These are phyloP conservation scores for Thalassiosira profunda DNA, from an alignment of 108 stramenopile species.

Conservation along the genomic window DNA sequence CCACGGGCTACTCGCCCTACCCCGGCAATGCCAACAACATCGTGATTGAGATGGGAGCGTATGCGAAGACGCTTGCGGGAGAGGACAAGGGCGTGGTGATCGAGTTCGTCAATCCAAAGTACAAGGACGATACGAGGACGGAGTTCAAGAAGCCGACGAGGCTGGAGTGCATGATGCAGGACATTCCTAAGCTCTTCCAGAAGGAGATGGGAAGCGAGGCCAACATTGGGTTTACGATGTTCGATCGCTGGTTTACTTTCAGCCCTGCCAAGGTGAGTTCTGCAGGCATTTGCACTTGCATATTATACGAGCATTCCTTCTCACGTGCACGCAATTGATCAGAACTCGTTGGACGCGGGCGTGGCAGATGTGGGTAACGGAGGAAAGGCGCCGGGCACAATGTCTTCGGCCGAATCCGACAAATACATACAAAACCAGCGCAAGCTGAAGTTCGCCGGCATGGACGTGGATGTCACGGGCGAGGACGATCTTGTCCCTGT, in stretches of 20 bases:
- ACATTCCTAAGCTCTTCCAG: conserved; percentile 96
- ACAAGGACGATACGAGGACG: conserved; percentile 92
- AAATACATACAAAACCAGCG: conserved; percentile 90
- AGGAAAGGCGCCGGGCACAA: conserved; percentile 83
- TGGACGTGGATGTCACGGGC: conserved; percentile 66
- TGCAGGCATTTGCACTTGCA: background rate
- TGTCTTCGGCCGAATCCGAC: conserved; percentile 90
- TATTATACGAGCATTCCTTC: background rate
- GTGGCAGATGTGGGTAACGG: conserved; percentile 82
- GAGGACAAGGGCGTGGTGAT: conserved; percentile 87
- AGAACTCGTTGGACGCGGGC: conserved; percentile 92
- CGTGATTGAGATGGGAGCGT: conserved; percentile 88
- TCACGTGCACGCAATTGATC: background rate
- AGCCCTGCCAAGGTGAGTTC: conserved; percentile 90
- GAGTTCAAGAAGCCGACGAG: conserved; percentile 99
- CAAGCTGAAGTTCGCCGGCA: conserved; percentile 81
- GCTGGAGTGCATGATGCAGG: conserved; percentile 96
- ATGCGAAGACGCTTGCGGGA: conserved; percentile 72
- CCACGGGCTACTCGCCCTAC: conserved; percentile 94
- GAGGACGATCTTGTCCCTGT: conserved; percentile 72
- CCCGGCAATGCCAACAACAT: conserved; percentile 97
- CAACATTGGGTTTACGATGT: conserved; percentile 97
- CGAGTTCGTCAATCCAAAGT: conserved; percentile 99
- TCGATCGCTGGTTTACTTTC: conserved; percentile 96
- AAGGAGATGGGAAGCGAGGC: conserved; percentile 87